Evolutionary conservation across 805 yeast species (phyloP).

Genomic region (Ascoidea rubescens): DNA sequence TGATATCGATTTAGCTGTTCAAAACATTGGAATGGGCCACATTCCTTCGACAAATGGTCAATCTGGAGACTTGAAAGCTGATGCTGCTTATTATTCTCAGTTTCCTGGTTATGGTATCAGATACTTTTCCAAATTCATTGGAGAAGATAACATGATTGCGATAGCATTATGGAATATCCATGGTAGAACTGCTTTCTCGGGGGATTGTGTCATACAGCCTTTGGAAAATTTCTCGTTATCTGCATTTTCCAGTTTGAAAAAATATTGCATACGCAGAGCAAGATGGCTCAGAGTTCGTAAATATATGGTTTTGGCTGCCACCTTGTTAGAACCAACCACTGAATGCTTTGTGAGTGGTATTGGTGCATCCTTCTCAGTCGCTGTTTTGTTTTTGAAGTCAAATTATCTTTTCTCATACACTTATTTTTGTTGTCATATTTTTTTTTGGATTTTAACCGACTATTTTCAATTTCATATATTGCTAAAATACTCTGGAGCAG

Average conservation of each 20-base stretch:
- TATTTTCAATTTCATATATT: conserved; percentile 40
- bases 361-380: conserved; percentile 48
- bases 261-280: conserved; percentile 54
- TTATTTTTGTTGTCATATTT: conserved; percentile 38
- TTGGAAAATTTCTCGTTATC: conserved; percentile 27
- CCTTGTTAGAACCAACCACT: conserved; percentile 76
- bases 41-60: conserved; percentile 18
- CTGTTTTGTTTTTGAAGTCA: conserved; percentile 25
- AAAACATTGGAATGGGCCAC: conserved; percentile 20
- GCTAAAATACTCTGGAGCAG: conserved; percentile 16
- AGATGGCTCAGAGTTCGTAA: conserved; percentile 81
- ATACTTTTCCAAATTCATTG: conserved; percentile 68
- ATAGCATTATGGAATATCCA: conserved; percentile 67
- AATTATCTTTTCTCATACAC: conserved; percentile 17
- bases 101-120: conserved; percentile 35
- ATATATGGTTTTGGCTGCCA: conserved; percentile 78
- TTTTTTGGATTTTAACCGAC: conserved; percentile 54
- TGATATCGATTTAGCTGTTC: conserved; percentile 46
- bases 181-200: conserved; percentile 65
- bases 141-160: conserved; percentile 89
- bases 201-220: conserved; percentile 74
- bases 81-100: conserved; percentile 19
- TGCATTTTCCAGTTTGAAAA: conserved; percentile 22
- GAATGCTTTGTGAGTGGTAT: conserved; percentile 58
- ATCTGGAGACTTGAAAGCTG: conserved; percentile 19